Evolutionary conservation across 331 rosid species (phyloP).

Genomic region (Quercus lobata): DNA sequence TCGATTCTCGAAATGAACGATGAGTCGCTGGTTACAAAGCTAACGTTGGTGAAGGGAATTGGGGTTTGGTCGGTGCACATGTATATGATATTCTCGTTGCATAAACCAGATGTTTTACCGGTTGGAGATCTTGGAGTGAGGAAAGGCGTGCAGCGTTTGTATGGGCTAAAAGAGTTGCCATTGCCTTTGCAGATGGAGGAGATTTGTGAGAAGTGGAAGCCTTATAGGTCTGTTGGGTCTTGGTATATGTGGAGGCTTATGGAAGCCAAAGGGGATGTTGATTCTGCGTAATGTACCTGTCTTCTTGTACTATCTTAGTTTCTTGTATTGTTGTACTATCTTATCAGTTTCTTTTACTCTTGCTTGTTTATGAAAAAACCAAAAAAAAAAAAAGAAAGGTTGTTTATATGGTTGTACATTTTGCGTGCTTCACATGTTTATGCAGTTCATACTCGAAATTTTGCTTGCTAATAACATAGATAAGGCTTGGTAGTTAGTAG

Average conservation of each 20-base stretch:
- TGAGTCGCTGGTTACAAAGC: slow-evolving; percentile 34
- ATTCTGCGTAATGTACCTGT: not conserved
- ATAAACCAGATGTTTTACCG: slow-evolving; percentile 69
- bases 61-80: slow-evolving; percentile 89
- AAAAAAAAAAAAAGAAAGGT: not conserved
- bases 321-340: not conserved
- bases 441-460: too few species aligned
- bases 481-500: not conserved
- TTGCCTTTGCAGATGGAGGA: slow-evolving; percentile 54
- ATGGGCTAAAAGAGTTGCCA: slow-evolving; percentile 63
- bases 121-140: slow-evolving; percentile 70
- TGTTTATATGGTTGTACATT: too few species aligned
- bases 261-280: slow-evolving; percentile 47
- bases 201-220: slow-evolving; percentile 70
- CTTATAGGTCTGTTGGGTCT: slow-evolving; percentile 71
- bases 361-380: not conserved
- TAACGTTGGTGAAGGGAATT: slow-evolving; percentile 61
- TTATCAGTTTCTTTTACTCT: not conserved
- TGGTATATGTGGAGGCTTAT: slow-evolving; percentile 77
- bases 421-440: too few species aligned
- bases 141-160: slow-evolving; percentile 62
- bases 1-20: slow-evolving; percentile 67
- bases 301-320: not conserved
- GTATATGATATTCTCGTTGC: slow-evolving; percentile 80
- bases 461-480: not conserved